Evolutionary conservation across 257 asterid species (phyloP).

Genomic region (Rhazya stricta): DNA sequence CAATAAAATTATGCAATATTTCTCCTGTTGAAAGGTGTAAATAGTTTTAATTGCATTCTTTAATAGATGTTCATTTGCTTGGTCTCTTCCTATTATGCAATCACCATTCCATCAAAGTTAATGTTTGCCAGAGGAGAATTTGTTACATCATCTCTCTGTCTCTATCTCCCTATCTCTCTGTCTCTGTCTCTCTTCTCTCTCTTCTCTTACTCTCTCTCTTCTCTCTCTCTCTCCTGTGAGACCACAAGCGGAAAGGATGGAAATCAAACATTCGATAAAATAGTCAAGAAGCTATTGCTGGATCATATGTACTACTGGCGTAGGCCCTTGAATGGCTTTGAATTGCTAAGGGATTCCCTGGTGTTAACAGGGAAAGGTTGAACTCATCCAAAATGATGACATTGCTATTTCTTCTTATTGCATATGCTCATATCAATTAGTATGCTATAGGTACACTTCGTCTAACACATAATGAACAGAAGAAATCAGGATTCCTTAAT

Average conservation of each 20-base stretch:
- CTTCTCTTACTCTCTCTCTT: background rate
- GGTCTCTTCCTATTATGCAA: background rate
- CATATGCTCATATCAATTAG: background rate
- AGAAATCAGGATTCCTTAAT: background rate
- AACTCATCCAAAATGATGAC: slow-evolving; percentile 10
- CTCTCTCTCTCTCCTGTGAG: slow-evolving; percentile 35
- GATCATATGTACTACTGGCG: slow-evolving; percentile 99
- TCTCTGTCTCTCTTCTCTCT: background rate
- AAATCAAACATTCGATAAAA: slow-evolving; percentile 75
- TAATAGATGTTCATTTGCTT: background rate
- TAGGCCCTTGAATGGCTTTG: slow-evolving; percentile 93
- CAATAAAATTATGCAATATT: background rate
- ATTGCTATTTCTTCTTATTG: background rate
- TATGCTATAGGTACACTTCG: background rate
- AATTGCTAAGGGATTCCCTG: slow-evolving; percentile 78
- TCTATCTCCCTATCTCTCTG: too few relatives aligned
- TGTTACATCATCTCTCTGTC: background rate
- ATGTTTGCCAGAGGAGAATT: background rate
- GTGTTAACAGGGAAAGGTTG: slow-evolving; percentile 91
- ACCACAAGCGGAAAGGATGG: slow-evolving; percentile 96
- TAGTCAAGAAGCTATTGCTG: slow-evolving; percentile 93
- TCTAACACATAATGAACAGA: background rate
- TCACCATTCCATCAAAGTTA: background rate
- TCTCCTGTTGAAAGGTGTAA: background rate
- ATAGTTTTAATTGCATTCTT: background rate